These are phyloP conservation scores for Ceratobasidium sp. DNA, from an alignment of 1,284 basidiomycete genomes.

Conservation along the genomic window DNA sequence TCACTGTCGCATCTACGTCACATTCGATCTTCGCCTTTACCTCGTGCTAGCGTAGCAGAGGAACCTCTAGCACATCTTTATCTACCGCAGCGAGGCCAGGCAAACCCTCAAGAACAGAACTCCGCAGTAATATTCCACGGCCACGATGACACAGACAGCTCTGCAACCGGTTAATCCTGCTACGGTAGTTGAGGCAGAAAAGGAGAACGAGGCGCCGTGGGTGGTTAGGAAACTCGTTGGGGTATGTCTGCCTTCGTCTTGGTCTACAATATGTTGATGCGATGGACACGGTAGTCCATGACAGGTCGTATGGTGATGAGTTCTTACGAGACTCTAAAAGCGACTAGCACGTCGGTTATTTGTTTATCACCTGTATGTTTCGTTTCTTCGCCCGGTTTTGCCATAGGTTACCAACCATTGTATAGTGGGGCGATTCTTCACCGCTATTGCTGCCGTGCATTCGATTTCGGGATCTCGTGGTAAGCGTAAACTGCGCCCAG, in stretches of 20 bases:
- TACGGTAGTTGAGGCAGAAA: constrained; percentile 60
- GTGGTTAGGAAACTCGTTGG: constrained; percentile 71
- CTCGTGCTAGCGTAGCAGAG: neutral
- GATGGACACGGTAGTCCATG: constrained; percentile 61
- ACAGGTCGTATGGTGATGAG: constrained; percentile 73
- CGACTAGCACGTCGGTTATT: constrained; percentile 67
- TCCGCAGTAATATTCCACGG: neutral
- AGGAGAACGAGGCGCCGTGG: constrained; percentile 69
- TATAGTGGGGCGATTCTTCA: constrained; percentile 72
- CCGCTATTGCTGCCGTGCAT: constrained; percentile 72
- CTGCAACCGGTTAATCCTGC: constrained; percentile 67
- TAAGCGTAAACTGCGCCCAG: neutral
- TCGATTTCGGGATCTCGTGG: constrained; percentile 69
- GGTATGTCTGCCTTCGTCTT: constrained; percentile 57
- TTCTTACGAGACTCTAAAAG: constrained; percentile 69
- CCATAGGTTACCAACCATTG: neutral
- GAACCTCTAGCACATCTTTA: neutral
- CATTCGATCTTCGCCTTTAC: neutral
- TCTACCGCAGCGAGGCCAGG: neutral
- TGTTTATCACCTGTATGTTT: constrained; percentile 69
- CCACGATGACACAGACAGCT: constrained; percentile 50
- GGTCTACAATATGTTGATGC: neutral
- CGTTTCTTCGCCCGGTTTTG: constrained; percentile 28
- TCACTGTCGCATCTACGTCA: constrained; percentile 3
- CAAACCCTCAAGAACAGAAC: neutral